phyloP scores from a whole-genome alignment of 495 filamentous ascomycete genomes.

The Tuber umbilicatum region DNA sequence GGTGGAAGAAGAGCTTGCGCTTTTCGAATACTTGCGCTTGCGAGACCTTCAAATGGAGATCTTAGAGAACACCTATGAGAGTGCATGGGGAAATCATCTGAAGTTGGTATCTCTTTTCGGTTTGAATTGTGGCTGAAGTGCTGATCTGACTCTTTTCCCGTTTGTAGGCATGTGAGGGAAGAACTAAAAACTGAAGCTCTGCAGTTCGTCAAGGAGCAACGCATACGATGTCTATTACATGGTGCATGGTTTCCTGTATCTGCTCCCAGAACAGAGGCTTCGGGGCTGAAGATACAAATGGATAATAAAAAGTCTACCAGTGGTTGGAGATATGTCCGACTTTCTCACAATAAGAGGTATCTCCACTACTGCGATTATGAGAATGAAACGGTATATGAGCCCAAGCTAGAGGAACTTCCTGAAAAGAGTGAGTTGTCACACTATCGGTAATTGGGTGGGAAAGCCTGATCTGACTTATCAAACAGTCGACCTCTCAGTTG shows the following conservation, averaged over 20 bases:
- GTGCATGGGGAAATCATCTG: conserved; percentile 87
- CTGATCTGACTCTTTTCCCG: neutral
- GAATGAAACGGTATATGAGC: conserved; percentile 55
- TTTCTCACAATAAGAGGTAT: conserved; percentile 85
- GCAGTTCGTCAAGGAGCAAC: conserved; percentile 94
- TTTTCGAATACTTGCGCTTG: conserved; percentile 69
- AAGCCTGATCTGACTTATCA: conserved; percentile 11
- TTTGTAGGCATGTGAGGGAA: conserved; percentile 69
- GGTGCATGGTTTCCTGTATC: conserved; percentile 81
- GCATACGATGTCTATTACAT: conserved; percentile 81
- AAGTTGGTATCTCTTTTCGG: conserved; percentile 29
- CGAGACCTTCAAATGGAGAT: conserved; percentile 93
- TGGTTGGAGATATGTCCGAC: conserved; percentile 69
- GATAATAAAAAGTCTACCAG: conserved; percentile 39
- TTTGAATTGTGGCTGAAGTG: conserved; percentile 15
- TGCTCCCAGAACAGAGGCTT: conserved; percentile 44
- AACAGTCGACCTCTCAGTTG: conserved; percentile 72
- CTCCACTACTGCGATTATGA: conserved; percentile 90
- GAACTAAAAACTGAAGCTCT: conserved; percentile 86
- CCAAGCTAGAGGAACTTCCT: conserved; percentile 63
- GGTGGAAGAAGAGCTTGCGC: conserved; percentile 78
- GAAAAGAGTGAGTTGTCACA: conserved; percentile 58
- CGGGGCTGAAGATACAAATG: conserved; percentile 35
- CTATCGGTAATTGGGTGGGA: neutral
- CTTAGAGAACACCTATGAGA: conserved; percentile 82